These are phyloP conservation scores for Mucor mucedo DNA, from an alignment of 371 early-diverging fungal species.

Conservation along the genomic window DNA sequence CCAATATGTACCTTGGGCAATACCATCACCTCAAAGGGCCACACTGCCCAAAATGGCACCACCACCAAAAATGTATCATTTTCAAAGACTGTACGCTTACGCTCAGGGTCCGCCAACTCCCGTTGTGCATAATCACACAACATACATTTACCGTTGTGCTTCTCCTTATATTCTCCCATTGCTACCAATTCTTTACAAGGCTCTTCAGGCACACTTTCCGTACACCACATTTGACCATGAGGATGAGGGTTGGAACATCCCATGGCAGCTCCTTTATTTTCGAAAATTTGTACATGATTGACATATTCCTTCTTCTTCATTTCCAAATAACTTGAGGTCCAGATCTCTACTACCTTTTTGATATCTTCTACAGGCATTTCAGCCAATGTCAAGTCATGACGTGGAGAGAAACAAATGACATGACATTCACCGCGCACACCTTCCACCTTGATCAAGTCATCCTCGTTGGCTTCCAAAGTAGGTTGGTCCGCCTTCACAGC, in stretches of 20 bases:
- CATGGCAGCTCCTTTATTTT: conserved; percentile 96
- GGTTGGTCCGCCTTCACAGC: conserved; percentile 80
- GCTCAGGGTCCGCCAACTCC: conserved; percentile 62
- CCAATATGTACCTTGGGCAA: conserved; percentile 73
- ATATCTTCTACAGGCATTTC: conserved; percentile 76
- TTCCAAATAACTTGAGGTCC: conserved; percentile 67
- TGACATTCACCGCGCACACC: conserved; percentile 82
- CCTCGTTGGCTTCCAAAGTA: conserved; percentile 28
- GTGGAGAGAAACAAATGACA: conserved; percentile 90
- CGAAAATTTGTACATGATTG: conserved; percentile 91
- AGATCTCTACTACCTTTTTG: conserved; percentile 70
- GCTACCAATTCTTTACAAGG: conserved; percentile 70
- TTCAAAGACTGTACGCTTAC: conserved; percentile 75
- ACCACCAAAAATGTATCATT: conserved; percentile 82
- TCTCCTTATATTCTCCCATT: conserved; percentile 59
- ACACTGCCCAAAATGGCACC: conserved; percentile 95
- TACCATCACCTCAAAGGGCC: conserved; percentile 95
- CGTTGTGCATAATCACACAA: conserved; percentile 80
- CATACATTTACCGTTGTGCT: conserved; percentile 61
- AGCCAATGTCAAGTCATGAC: conserved; percentile 88
- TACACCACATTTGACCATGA: conserved; percentile 91
- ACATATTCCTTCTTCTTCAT: conserved; percentile 54
- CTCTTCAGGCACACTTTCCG: conserved; percentile 82
- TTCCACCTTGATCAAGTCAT: conserved; percentile 66
- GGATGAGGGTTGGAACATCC: conserved; percentile 97